These are phyloP conservation scores for Sporodiniella umbellata DNA, from an alignment of 371 early-diverging fungal genomes.

Conservation along the genomic window DNA sequence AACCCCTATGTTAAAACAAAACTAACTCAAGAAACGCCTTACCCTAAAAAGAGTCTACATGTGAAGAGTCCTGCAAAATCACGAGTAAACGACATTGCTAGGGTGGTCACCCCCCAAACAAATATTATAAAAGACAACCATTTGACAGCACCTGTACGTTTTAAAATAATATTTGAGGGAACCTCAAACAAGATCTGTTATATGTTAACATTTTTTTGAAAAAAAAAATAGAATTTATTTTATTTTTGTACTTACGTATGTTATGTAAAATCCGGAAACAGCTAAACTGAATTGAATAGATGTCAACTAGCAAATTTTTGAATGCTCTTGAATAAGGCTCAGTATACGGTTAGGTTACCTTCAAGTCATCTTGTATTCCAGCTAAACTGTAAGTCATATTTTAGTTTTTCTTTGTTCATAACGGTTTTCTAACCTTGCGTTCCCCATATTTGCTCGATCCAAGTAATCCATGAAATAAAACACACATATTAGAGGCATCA, in stretches of 20 bases:
- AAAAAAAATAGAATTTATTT: not conserved
- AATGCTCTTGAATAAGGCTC: too few relatives aligned
- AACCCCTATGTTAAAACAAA: not conserved
- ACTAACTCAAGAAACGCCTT: not conserved
- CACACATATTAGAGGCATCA: conserved; percentile 42
- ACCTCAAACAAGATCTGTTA: conserved; percentile 36
- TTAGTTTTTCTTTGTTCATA: conserved; percentile 2
- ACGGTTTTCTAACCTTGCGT: conserved; percentile 27
- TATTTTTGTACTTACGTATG: conserved; percentile 28
- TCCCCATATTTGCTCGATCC: conserved; percentile 51
- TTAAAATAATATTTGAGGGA: conserved; percentile 45
- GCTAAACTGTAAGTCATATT: conserved; percentile 8
- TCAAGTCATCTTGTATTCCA: conserved; percentile 20
- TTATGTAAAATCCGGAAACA: conserved; percentile 40
- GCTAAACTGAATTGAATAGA: conserved; percentile 19
- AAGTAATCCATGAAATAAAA: conserved; percentile 44
- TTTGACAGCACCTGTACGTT: conserved; percentile 35
- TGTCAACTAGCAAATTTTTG: conserved; percentile 25
- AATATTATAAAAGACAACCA: conserved; percentile 51
- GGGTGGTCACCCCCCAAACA: conserved; percentile 42
- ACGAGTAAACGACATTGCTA: conserved; percentile 38
- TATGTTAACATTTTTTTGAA: not conserved
- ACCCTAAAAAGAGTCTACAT: conserved; percentile 32
- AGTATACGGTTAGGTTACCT: conserved; percentile 17
- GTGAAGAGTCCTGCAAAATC: conserved; percentile 23